Evolutionary conservation across 2,329 filamentous ascomycete genomes (phyloP).

Genomic region (Fusarium sp.): DNA sequence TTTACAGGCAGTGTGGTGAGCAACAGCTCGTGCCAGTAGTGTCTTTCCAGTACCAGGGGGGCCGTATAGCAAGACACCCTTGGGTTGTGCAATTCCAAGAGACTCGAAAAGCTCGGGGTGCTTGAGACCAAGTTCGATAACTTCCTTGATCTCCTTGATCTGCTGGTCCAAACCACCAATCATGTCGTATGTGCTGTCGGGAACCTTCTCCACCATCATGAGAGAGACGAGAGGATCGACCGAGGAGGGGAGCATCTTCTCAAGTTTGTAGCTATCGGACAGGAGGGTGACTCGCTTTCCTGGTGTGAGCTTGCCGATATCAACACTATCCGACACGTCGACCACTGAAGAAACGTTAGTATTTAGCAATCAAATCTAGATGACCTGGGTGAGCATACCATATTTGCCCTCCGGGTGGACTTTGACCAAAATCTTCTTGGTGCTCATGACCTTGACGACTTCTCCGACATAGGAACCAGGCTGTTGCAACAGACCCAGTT

Average conservation of each 20-base stretch:
- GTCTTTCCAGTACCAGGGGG: slow-evolving; percentile 98
- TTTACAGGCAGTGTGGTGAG: slow-evolving; percentile 98
- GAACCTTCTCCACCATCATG: slow-evolving; percentile 99
- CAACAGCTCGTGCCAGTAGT: slow-evolving; percentile 90
- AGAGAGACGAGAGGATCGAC: slow-evolving; percentile 98
- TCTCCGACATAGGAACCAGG: slow-evolving; percentile 98
- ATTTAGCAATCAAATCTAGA: background rate
- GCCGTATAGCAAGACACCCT: slow-evolving; percentile 95
- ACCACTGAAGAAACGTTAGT: slow-evolving; percentile 70
- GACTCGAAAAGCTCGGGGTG: slow-evolving; percentile 99
- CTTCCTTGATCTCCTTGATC: slow-evolving; percentile 99
- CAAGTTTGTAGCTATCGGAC: slow-evolving; percentile 97
- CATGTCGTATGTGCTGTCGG: slow-evolving; percentile 99
- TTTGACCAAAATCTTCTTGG: slow-evolving; percentile 98
- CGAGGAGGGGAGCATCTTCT: slow-evolving; percentile 97
- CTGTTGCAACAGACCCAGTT: slow-evolving; percentile 94
- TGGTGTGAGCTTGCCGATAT: slow-evolving; percentile 93
- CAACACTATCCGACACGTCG: slow-evolving; percentile 92
- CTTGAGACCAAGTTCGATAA: slow-evolving; percentile 97
- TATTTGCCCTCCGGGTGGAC: slow-evolving; percentile 99
- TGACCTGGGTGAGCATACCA: slow-evolving; percentile 64
- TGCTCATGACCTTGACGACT: slow-evolving; percentile 99
- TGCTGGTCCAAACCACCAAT: slow-evolving; percentile 98
- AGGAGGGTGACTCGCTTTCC: slow-evolving; percentile 97
- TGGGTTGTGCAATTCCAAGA: slow-evolving; percentile 97